These are phyloP conservation scores for Lophium mytilinum DNA, from an alignment of 495 filamentous ascomycete species.

Conservation along the genomic window DNA sequence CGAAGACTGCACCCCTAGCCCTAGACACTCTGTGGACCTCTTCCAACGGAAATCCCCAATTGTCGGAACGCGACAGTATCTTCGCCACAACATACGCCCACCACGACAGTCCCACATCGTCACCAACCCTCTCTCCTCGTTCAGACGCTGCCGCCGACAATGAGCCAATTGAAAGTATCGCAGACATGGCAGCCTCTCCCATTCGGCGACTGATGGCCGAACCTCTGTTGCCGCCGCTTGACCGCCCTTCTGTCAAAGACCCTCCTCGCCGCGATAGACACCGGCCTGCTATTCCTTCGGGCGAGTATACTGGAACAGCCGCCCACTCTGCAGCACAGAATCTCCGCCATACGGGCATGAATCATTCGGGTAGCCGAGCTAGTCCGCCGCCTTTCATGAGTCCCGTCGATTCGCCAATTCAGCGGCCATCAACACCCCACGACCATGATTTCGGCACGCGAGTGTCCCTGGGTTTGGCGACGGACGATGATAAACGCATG, in stretches of 20 bases:
- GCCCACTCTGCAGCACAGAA: background rate
- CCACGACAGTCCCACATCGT: constrained; percentile 45
- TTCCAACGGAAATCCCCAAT: constrained; percentile 38
- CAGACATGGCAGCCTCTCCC: constrained; percentile 25
- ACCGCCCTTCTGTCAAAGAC: background rate
- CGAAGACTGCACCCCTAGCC: constrained; percentile 20
- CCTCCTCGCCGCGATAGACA: constrained; percentile 1
- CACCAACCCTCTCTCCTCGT: constrained; percentile 24
- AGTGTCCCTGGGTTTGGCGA: background rate
- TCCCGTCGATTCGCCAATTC: constrained; percentile 23
- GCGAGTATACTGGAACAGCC: too few relatives aligned
- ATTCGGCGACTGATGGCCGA: constrained; percentile 10
- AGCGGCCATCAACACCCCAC: constrained; percentile 19
- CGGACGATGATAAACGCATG: constrained; percentile 22
- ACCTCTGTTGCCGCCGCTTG: background rate
- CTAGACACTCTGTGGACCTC: constrained; percentile 13
- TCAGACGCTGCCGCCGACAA: constrained; percentile 8
- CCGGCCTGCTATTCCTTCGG: constrained; percentile 1
- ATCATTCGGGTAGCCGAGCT: background rate
- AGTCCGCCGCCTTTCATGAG: constrained; percentile 29
- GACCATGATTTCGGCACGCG: background rate
- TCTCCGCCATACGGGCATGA: constrained; percentile 1
- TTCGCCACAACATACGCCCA: constrained; percentile 54
- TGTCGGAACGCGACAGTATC: constrained; percentile 57
- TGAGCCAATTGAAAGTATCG: constrained; percentile 6